phyloP scores from a whole-genome alignment of 2,329 filamentous ascomycete genomes.

The Botrytis hyacinthi region DNA sequence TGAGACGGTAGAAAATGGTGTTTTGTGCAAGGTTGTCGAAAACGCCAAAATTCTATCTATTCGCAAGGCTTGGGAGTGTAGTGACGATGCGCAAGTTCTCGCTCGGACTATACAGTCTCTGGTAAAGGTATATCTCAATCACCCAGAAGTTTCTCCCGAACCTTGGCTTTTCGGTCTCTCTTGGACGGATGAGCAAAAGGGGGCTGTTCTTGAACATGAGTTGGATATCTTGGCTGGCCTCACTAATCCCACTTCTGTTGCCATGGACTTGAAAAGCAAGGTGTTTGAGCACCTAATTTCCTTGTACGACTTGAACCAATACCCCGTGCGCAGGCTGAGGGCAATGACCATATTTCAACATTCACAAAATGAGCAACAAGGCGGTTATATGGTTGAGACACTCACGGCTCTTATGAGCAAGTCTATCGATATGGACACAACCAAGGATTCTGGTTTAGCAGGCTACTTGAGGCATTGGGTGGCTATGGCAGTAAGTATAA shows the following conservation, averaged over 20 bases:
- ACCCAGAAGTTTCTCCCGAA: slow-evolving; percentile 56
- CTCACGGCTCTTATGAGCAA: slow-evolving; percentile 20
- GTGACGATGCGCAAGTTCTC: slow-evolving; percentile 51
- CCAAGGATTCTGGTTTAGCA: slow-evolving; percentile 32
- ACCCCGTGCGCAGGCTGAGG: slow-evolving; percentile 37
- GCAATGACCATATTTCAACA: slow-evolving; percentile 31
- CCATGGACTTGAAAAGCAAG: slow-evolving; percentile 26
- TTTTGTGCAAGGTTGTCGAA: slow-evolving; percentile 52
- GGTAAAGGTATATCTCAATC: slow-evolving; percentile 57
- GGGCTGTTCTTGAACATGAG: slow-evolving; percentile 60
- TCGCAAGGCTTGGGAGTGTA: slow-evolving; percentile 51
- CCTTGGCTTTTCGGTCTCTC: slow-evolving; percentile 33
- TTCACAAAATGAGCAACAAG: slow-evolving; percentile 13
- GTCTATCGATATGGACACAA: slow-evolving; percentile 24
- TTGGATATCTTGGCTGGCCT: slow-evolving; percentile 46
- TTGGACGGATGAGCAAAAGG: slow-evolving; percentile 49
- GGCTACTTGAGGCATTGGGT: slow-evolving; percentile 32
- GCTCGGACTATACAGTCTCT: slow-evolving; percentile 59
- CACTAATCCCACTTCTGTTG: slow-evolving; percentile 22
- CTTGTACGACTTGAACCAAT: slow-evolving; percentile 33
- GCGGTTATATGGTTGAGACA: slow-evolving; percentile 25
- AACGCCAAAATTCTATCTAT: slow-evolving; percentile 52
- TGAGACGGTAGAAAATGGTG: slow-evolving; percentile 57
- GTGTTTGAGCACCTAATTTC: slow-evolving; percentile 31
- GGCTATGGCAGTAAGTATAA: slow-evolving; percentile 29